Conservation (phyloP, 768 basidiomycete genomes). For the Multifurca ochricompacta region DNA sequence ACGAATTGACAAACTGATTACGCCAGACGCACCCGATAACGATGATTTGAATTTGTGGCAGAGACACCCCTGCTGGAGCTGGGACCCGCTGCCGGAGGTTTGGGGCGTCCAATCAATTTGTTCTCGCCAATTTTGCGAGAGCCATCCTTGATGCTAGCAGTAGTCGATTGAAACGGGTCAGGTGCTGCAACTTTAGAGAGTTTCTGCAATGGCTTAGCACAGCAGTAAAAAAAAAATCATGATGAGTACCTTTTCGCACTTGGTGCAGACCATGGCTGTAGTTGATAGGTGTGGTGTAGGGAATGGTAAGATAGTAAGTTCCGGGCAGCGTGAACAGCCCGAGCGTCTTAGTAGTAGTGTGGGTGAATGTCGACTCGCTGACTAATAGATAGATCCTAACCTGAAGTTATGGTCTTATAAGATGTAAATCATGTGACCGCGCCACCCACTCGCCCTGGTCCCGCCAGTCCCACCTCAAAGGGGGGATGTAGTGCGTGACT, state of each 20-base stretch:
- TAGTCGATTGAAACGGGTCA: conserved; percentile 74
- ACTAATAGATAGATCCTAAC: background rate
- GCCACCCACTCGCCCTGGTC: background rate
- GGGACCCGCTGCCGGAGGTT: conserved; percentile 16
- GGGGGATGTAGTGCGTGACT: no score
- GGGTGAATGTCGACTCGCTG: background rate
- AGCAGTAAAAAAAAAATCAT: conserved; percentile 16
- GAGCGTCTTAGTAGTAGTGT: background rate
- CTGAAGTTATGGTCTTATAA: background rate
- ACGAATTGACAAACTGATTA: background rate
- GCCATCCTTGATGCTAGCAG: conserved; percentile 69
- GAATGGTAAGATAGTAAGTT: background rate
- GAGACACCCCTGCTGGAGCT: conserved; percentile 16
- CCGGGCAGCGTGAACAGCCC: background rate
- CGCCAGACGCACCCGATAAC: conserved; percentile 55
- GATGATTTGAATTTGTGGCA: conserved; percentile 57
- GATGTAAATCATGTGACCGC: background rate
- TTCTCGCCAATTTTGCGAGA: conserved; percentile 79
- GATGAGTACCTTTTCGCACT: conserved; percentile 59
- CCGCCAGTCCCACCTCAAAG: no score
- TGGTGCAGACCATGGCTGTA: conserved; percentile 73
- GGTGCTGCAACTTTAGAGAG: conserved; percentile 85
- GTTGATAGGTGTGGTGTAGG: background rate
- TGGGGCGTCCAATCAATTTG: conserved; percentile 62
- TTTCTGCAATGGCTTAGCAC: conserved; percentile 48